A percentile compares a stretch with the other conserved stretches of the same genome.
phyloP scores from a whole-genome alignment of 352 stramenopile species.

The Hyaloperonospora arabidopsidis region DNA sequence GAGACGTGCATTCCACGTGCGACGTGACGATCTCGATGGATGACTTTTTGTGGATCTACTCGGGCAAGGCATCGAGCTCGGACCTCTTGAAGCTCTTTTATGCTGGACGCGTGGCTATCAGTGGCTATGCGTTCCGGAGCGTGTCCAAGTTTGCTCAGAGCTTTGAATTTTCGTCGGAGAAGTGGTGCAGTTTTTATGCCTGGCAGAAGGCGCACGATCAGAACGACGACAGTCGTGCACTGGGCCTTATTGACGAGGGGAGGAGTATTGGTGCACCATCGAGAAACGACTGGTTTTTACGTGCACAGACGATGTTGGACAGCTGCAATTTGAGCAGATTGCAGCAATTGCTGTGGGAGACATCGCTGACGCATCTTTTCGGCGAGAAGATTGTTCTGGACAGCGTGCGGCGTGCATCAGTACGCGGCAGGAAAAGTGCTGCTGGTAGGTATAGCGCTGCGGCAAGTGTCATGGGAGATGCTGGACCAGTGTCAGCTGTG shows the following conservation, averaged over 20 bases:
- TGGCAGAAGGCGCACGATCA: slow-evolving; percentile 44
- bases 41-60: slow-evolving; percentile 84
- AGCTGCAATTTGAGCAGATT: slow-evolving; percentile 58
- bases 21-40: slow-evolving; percentile 82
- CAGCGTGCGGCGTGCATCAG: slow-evolving; percentile 27
- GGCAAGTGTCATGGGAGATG: slow-evolving; percentile 22
- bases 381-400: slow-evolving; percentile 54
- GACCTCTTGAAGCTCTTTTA: slow-evolving; percentile 81
- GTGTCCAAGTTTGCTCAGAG: slow-evolving; percentile 76
- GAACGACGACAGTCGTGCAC: slow-evolving; percentile 23
- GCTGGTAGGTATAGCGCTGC: slow-evolving; percentile 21
- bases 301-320: slow-evolving; percentile 51
- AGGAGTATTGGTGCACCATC: slow-evolving; percentile 49
- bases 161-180: slow-evolving; percentile 81
- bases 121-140: slow-evolving; percentile 72
- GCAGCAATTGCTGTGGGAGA: slow-evolving; percentile 69
- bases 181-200: slow-evolving; percentile 71
- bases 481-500: slow-evolving; percentile 13
- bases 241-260: slow-evolving; percentile 29
- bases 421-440: slow-evolving; percentile 10
- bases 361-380: slow-evolving; percentile 58
- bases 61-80: slow-evolving; percentile 67
- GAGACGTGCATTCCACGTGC: slow-evolving; percentile 45
- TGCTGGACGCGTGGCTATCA: slow-evolving; percentile 63
- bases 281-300: slow-evolving; percentile 68